Evolutionary conservation across 805 yeast species (phyloP).

Genomic region (Sugiyamaella chiloensis): DNA sequence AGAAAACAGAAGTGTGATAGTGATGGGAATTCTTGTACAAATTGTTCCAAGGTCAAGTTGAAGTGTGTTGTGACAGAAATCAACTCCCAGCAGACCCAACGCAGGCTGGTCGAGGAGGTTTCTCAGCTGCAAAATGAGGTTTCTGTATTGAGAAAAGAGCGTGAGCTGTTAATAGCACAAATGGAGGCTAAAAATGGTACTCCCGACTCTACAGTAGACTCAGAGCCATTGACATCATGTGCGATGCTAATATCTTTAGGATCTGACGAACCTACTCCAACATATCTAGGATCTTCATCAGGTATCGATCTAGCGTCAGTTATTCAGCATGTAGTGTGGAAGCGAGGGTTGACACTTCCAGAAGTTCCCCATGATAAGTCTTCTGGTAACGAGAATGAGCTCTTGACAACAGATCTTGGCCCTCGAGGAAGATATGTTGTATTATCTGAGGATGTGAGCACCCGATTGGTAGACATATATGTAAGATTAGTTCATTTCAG

Average conservation of each 20-base stretch:
- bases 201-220: not conserved
- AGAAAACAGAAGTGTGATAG: constrained; percentile 15
- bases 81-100: not conserved
- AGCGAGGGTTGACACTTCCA: constrained; percentile 8
- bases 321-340: constrained; percentile 10
- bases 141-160: not conserved
- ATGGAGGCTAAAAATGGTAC: not conserved
- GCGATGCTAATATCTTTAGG: constrained; percentile 13
- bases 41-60: constrained; percentile 8
- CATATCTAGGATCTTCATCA: constrained; percentile 12
- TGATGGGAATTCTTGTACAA: constrained; percentile 12
- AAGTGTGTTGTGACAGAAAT: constrained; percentile 4
- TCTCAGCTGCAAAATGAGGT: not conserved
- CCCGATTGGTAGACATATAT: constrained; percentile 4
- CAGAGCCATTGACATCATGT: constrained; percentile 3
- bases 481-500: constrained; percentile 7
- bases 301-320: constrained; percentile 11
- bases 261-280: constrained; percentile 5
- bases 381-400: not conserved
- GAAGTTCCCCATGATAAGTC: not conserved
- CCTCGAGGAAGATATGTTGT: not conserved
- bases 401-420: not conserved
- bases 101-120: constrained; percentile 10
- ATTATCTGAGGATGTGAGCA: constrained; percentile 2
- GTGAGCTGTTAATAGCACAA: too few relatives aligned